Base-by-base conservation (phyloP, 768 basidiomycete genomes). In the Russula abietina region DNA sequence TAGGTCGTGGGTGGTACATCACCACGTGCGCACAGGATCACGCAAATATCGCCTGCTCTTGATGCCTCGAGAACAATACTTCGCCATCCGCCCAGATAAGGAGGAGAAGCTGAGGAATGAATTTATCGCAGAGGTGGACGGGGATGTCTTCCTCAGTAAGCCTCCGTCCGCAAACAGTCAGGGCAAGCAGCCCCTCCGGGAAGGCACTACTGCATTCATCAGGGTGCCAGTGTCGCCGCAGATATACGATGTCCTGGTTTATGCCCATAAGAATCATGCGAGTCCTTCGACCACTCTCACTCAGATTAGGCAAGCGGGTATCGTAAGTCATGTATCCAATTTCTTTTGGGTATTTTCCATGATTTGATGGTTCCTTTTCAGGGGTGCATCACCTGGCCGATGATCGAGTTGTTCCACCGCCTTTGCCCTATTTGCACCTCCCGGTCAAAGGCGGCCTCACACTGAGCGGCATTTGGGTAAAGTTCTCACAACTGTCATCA, bases 321-420 rank as follows among this genome's bases (percentile, higher is more conserved):
- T 87, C 64, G 87, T 88, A 69, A 73, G 85, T 75, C 30, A 36
- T 60, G 56, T 41, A 9, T 39, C 30, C n/a, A n/a, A 11, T 2
- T 8, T 33, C n/a, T 48, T 48, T 6, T 36, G 7, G 36, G 38
- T 19, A 11, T 64, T 48, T 48, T 1, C 55, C 6, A 12, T 54
- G 49, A 41, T 28, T 26, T 54, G 55, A 57, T 38, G n/a, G 55
- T 53, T 58, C 38, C 33, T 62, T 24, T 62, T 24, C 50, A 88
- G 87, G 80, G 84, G 30, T 77, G 77, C 26, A 80, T 88, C 59
- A 87, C 86, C 9, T 88, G 85, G 86, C 84, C 87, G 4, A 88
- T 88, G 84, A 79, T 82, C 6, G 87, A 88, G 70, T 79, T 83
- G 41, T 88, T 88, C 72, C 75, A 79, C 45, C 80, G 79, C 36